A percentile compares a stretch with the other conserved stretches of the same genome.
phyloP scores from a whole-genome alignment of 805 yeast species.

The Pichia eremophila region DNA sequence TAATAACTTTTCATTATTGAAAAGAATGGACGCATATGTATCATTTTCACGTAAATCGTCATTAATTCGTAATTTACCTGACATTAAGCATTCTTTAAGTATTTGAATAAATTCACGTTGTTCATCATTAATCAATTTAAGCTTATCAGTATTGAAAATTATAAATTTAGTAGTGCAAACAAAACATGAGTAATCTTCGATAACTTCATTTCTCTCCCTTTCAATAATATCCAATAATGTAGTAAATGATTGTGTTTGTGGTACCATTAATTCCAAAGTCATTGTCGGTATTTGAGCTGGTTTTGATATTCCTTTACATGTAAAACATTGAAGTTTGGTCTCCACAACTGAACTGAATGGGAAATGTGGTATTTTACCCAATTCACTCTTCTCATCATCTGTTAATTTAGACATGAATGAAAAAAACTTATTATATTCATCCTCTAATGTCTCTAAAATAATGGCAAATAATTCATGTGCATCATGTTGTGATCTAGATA shows the following conservation, averaged over 20 bases:
- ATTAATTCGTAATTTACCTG: slow-evolving; percentile 42
- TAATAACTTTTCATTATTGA: slow-evolving; percentile 20
- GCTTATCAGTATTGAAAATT: not conserved
- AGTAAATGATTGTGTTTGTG: slow-evolving; percentile 32
- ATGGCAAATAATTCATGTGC: slow-evolving; percentile 88
- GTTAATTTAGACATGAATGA: slow-evolving; percentile 45
- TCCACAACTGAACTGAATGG: slow-evolving; percentile 66
- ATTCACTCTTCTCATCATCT: slow-evolving; percentile 14
- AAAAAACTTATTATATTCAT: slow-evolving; percentile 36
- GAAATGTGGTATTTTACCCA: slow-evolving; percentile 41
- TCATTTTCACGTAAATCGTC: slow-evolving; percentile 45
- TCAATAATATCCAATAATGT: slow-evolving; percentile 44
- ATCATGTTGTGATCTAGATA: slow-evolving; percentile 82
- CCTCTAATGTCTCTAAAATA: slow-evolving; percentile 66
- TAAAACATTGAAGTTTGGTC: slow-evolving; percentile 60
- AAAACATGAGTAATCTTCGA: slow-evolving; percentile 73
- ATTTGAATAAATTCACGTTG: slow-evolving; percentile 28
- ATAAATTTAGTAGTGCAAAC: slow-evolving; percentile 46
- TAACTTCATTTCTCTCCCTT: slow-evolving; percentile 53
- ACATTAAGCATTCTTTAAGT: slow-evolving; percentile 23
- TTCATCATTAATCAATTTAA: slow-evolving; percentile 6
- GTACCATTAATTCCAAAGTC: slow-evolving; percentile 69
- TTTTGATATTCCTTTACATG: slow-evolving; percentile 54
- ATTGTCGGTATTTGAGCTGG: slow-evolving; percentile 52
- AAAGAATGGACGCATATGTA: slow-evolving; percentile 36